These are phyloP conservation scores for Acacia melanoxylon DNA, from an alignment of 306 rosid genomes.

Conservation along the genomic window DNA sequence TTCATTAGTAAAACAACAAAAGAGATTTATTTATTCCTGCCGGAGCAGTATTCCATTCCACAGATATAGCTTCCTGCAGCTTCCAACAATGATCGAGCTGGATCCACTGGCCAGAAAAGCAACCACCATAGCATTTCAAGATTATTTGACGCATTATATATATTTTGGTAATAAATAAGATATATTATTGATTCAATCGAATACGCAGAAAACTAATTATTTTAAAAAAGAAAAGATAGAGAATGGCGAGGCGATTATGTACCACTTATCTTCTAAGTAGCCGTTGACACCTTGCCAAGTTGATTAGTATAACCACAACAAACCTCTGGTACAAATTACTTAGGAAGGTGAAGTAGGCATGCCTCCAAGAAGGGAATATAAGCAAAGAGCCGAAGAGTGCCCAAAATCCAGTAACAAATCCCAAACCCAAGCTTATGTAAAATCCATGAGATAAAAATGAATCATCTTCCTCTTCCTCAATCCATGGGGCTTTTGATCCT, in stretches of 20 bases:
- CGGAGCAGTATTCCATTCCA: neutral
- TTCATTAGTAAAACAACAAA: too few relatives aligned
- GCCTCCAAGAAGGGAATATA: neutral
- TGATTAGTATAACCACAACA: neutral
- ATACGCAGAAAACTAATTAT: too few relatives aligned
- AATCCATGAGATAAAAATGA: neutral
- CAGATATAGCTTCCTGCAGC: neutral
- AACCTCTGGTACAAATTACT: neutral
- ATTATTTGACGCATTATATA: too few relatives aligned
- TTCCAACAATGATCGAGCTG: neutral
- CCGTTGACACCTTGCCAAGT: neutral
- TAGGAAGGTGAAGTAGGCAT: constrained; percentile 3
- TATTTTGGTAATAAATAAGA: neutral
- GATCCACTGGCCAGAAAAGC: neutral
- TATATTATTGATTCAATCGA: neutral
- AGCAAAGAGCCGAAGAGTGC: neutral
- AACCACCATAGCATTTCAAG: neutral
- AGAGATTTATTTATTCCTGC: too few relatives aligned
- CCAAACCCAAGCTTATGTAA: neutral
- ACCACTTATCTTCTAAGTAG: neutral
- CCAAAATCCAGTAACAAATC: constrained; percentile 8
- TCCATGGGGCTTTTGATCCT: neutral
- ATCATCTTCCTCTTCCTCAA: too few relatives aligned
- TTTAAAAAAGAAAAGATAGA: neutral
- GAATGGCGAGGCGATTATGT: neutral